Evolutionary conservation across 352 stramenopile genomes (phyloP), one percentile per base, ranked within the genome.

Genomic region (Pythium sukuiense): DNA sequence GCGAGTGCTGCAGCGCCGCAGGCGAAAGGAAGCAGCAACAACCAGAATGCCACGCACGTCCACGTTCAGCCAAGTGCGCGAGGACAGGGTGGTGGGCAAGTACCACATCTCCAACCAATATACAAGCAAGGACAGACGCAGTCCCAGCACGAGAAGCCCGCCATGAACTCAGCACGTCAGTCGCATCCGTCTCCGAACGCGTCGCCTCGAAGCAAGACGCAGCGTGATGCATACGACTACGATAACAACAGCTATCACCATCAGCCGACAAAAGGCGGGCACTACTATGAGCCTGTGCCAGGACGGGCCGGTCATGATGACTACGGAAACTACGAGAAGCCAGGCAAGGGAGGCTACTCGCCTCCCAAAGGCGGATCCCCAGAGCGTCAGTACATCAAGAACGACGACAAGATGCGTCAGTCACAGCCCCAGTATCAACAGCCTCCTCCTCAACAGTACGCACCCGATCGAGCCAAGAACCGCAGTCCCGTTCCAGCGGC

Each of bases 301-400:
- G 73, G 77, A 14, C 62, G 75, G 3, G 55, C 79, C 3, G 63
- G 58, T 18, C 62, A 86, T 13, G 74, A 87, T 6, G 61, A 85
- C 18, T 49, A 76, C 56, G 69, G 71, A 45, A 56, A 65, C 35
- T 33, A 69, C 26, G 48, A 66, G 9, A 29, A 74, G 14, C 35
- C 39, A 9, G 9, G 45, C 18, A 59, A 67, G 33, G 33, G 48
- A 12, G 24, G 50, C 1, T 48, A 41, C 24, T 74, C 69, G 3
- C 68, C 68, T 1, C 37, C 13, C 13, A 73, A 76, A 39, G 67
- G 63, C 0, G 37, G 3, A 9, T 71, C 66, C 1, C 59, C 66
- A 5, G 61, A 74, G 9, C 61, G 59, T 11, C 61, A 55, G 24
- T 61, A 64, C 39, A 39, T 29, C 16, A 59, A 64, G n/a, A 27